phyloP scores from a whole-genome alignment of 2,329 filamentous ascomycete species.

The Sporothrix schenckii region DNA sequence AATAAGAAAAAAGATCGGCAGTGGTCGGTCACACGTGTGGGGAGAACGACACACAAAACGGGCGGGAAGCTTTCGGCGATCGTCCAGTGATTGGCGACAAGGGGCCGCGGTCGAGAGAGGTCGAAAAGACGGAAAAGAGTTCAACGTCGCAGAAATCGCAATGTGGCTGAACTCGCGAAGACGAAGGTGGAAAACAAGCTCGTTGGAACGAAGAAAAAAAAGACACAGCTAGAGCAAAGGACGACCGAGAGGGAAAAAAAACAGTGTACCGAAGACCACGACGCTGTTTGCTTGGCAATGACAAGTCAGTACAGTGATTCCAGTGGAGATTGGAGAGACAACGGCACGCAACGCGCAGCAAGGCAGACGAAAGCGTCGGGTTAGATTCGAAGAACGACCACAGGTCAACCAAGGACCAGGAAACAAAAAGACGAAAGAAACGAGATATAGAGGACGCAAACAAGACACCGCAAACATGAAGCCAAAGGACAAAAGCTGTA shows the following conservation, averaged over 20 bases:
- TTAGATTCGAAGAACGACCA: not conserved
- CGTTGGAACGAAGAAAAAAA: constrained; percentile 9
- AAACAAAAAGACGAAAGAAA: not conserved
- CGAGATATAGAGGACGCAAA: too few relatives aligned
- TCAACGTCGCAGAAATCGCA: constrained; percentile 1
- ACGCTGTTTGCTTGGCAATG: constrained; percentile 14
- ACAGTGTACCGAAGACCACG: not conserved
- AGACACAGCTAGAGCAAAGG: constrained; percentile 4
- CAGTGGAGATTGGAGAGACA: not conserved
- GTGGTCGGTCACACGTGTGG: constrained; percentile 24
- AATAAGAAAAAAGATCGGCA: constrained; percentile 23
- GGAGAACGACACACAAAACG: not conserved
- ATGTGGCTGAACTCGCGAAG: not conserved
- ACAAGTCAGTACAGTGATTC: not conserved
- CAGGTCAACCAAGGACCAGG: not conserved
- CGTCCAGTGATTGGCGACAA: constrained; percentile 16
- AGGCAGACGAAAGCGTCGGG: too few relatives aligned
- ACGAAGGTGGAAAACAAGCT: not conserved
- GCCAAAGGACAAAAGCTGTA: not conserved
- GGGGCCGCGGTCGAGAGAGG: too few relatives aligned
- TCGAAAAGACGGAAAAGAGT: too few relatives aligned
- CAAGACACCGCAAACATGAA: not conserved
- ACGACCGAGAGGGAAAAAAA: not conserved
- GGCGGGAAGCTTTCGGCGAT: constrained; percentile 1
- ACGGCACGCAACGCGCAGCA: not conserved